These are phyloP conservation scores for Parachlorella kessleri DNA, from an alignment of 139 green algal genomes.

Conservation along the genomic window DNA sequence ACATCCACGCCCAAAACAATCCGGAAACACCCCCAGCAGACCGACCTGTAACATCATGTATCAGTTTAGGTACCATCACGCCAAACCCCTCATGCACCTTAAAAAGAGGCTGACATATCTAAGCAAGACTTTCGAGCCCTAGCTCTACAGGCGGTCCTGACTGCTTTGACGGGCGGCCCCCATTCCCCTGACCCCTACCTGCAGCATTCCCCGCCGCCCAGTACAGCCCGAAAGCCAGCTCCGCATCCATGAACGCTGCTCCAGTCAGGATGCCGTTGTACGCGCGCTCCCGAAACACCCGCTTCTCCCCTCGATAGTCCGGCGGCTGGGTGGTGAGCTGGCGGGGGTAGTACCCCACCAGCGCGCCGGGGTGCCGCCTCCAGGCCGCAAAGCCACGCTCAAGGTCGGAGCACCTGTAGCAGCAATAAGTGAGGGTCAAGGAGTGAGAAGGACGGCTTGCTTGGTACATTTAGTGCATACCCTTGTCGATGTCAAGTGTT, in stretches of 20 bases:
- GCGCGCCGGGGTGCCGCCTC: constrained; percentile 23
- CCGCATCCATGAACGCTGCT: constrained; percentile 33
- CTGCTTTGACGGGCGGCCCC: background rate
- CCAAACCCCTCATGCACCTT: too few species aligned
- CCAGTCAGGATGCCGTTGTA: constrained; percentile 48
- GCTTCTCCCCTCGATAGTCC: constrained; percentile 19
- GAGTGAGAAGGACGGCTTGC: too few species aligned
- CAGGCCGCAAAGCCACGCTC: constrained; percentile 42
- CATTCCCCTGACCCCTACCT: background rate
- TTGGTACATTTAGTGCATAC: too few species aligned
- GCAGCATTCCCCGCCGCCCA: background rate
- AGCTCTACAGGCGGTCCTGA: too few species aligned
- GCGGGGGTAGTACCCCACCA: constrained; percentile 40
- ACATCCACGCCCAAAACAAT: too few species aligned
- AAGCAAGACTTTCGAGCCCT: too few species aligned
- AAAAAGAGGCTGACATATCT: too few species aligned
- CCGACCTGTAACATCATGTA: too few species aligned
- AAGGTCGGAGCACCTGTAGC: constrained; percentile 31
- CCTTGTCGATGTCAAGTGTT: too few species aligned
- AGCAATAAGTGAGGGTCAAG: too few species aligned
- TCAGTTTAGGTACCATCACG: too few species aligned
- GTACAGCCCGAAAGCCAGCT: constrained; percentile 19
- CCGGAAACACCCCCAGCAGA: too few species aligned
- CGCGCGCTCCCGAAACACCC: constrained; percentile 10
- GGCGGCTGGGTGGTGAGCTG: constrained; percentile 24